These are phyloP conservation scores for Amaranthus tricolor DNA, from an alignment of 179 eudicot genomes.

Conservation along the genomic window DNA sequence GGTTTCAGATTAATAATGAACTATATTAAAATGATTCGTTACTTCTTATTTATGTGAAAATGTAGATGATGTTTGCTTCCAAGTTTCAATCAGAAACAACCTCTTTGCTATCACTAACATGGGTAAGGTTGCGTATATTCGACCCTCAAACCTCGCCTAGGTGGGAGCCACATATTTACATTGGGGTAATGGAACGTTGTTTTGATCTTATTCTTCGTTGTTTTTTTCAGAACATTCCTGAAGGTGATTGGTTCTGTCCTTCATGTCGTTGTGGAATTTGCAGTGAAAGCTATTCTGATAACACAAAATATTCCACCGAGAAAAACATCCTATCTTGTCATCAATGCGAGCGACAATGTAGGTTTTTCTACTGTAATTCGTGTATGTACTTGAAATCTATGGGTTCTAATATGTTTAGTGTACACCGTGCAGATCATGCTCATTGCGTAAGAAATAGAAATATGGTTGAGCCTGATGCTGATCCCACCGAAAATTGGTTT, in stretches of 20 bases:
- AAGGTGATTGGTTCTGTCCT: slow-evolving; percentile 95
- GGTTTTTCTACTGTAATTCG: slow-evolving; percentile 24
- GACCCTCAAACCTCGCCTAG: no score
- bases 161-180: no score
- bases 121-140: no score
- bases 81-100: no score
- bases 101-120: no score
- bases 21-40: no score
- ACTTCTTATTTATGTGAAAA: no score
- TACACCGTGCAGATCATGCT: slow-evolving; percentile 58
- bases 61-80: no score
- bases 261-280: slow-evolving; percentile 87
- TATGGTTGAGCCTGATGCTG: slow-evolving; percentile 15
- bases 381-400: neutral
- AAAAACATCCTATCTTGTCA: slow-evolving; percentile 44
- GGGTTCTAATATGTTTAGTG: slow-evolving; percentile 7
- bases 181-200: neutral
- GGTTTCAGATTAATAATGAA: no score
- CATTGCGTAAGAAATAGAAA: slow-evolving; percentile 53
- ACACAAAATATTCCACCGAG: slow-evolving; percentile 27
- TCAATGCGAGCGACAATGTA: slow-evolving; percentile 86
- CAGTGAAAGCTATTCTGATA: slow-evolving; percentile 36
- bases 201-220: slow-evolving; percentile 17
- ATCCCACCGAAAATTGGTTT: slow-evolving; percentile 60
- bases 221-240: slow-evolving; percentile 64